Conservation (phyloP, 2,329 filamentous ascomycete species). For the Ophiocordyceps camponoti-floridani region DNA sequence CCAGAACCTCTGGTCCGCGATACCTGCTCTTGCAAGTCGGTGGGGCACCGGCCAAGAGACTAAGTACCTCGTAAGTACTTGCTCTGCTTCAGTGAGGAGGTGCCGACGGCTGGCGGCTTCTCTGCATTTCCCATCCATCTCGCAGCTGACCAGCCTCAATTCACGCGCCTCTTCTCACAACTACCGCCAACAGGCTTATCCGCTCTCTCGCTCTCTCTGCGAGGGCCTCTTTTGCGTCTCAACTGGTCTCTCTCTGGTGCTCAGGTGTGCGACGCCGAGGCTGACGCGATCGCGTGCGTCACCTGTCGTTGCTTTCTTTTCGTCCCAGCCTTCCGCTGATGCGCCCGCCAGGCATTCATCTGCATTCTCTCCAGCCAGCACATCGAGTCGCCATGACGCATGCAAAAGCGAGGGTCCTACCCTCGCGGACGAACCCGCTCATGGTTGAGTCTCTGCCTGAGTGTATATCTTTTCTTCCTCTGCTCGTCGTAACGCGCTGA, state of each 20-base stretch:
- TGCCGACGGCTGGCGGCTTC: too few relatives aligned
- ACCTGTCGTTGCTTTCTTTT: not conserved
- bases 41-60: not conserved
- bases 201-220: not conserved
- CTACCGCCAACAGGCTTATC: not conserved
- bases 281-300: not conserved
- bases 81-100: not conserved
- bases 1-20: not conserved
- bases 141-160: not conserved
- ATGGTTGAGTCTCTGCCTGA: constrained; percentile 44
- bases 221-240: not conserved
- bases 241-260: not conserved
- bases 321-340: not conserved
- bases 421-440: constrained; percentile 45
- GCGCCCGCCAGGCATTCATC: not conserved
- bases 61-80: not conserved
- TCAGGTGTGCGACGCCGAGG: not conserved
- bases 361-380: constrained; percentile 2
- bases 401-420: constrained; percentile 27
- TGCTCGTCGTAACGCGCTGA: constrained; percentile 7
- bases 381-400: constrained; percentile 17
- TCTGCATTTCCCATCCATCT: not conserved
- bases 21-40: not conserved
- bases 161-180: not conserved
- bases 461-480: constrained; percentile 27